Conservation (phyloP, 1,284 basidiomycete genomes). For the Trametes polyzona region DNA sequence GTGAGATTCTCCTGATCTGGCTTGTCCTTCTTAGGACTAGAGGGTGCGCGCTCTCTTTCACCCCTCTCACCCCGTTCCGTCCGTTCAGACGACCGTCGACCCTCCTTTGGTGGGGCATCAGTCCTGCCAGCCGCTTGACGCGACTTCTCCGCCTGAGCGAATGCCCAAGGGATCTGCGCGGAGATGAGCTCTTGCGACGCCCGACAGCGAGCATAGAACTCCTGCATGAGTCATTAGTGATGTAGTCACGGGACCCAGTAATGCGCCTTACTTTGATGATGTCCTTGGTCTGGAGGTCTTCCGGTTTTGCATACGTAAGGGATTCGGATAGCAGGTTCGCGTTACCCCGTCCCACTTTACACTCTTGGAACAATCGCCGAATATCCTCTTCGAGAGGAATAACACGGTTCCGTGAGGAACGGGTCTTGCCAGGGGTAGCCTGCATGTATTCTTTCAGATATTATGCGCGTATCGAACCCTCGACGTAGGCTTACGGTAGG, state of each 20-base stretch:
- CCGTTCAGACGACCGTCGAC: slow-evolving; percentile 14
- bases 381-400: slow-evolving; percentile 81
- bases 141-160: slow-evolving; percentile 69
- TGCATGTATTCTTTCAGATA: not conserved
- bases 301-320: slow-evolving; percentile 64
- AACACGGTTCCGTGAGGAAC: slow-evolving; percentile 55
- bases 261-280: slow-evolving; percentile 61
- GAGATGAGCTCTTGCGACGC: slow-evolving; percentile 75
- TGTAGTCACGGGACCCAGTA: not conserved
- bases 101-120: slow-evolving; percentile 8
- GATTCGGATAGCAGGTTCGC: slow-evolving; percentile 69
- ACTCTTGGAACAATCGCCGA: slow-evolving; percentile 76
- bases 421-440: slow-evolving; percentile 26
- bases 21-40: slow-evolving; percentile 33
- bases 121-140: slow-evolving; percentile 29
- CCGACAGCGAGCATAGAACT: slow-evolving; percentile 73
- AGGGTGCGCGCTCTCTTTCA: slow-evolving; percentile 13
- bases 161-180: slow-evolving; percentile 81
- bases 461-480: not conserved
- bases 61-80: not conserved
- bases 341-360: slow-evolving; percentile 74
- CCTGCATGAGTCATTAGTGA: slow-evolving; percentile 44
- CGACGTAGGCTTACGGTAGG: slow-evolving; percentile 15
- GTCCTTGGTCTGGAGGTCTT: slow-evolving; percentile 59
- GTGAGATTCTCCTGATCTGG: slow-evolving; percentile 47